Evolutionary conservation across 495 filamentous ascomycete species (phyloP).

Genomic region (Penicillium pancosmium): DNA sequence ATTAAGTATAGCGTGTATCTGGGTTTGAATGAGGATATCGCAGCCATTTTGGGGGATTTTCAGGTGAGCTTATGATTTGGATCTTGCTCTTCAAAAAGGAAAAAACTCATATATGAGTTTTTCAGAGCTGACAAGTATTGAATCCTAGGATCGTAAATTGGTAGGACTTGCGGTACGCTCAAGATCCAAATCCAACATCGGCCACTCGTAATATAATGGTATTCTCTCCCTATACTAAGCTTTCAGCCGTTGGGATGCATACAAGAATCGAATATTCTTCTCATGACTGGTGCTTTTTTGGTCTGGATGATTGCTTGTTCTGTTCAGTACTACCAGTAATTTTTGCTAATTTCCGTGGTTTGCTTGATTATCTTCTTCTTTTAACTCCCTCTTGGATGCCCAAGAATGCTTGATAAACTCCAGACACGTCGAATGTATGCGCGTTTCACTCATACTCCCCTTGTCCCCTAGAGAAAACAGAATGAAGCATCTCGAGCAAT

Average conservation of each 20-base stretch:
- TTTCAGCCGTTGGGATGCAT: constrained; percentile 3
- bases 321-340: neutral
- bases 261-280: neutral
- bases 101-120: constrained; percentile 2
- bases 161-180: constrained; percentile 9
- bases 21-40: constrained; percentile 9
- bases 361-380: constrained; percentile 1
- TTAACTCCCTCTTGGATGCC: neutral
- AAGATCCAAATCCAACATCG: constrained; percentile 7
- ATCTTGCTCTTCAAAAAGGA: constrained; percentile 9
- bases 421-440: neutral
- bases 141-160: constrained; percentile 8
- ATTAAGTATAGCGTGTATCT: neutral
- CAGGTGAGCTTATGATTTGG: constrained; percentile 7
- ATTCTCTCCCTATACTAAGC: constrained; percentile 3
- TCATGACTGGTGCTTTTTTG: constrained; percentile 1
- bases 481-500: constrained; percentile 1
- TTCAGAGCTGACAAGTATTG: constrained; percentile 6
- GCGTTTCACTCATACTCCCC: neutral
- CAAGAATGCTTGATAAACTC: constrained; percentile 1
- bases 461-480: constrained; percentile 2
- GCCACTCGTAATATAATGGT: constrained; percentile 4
- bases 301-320: neutral
- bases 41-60: constrained; percentile 11
- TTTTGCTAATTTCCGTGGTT: constrained; percentile 3